Conservation (phyloP, 371 early-diverging fungal species). For the Apophysomyces ossiformis region DNA sequence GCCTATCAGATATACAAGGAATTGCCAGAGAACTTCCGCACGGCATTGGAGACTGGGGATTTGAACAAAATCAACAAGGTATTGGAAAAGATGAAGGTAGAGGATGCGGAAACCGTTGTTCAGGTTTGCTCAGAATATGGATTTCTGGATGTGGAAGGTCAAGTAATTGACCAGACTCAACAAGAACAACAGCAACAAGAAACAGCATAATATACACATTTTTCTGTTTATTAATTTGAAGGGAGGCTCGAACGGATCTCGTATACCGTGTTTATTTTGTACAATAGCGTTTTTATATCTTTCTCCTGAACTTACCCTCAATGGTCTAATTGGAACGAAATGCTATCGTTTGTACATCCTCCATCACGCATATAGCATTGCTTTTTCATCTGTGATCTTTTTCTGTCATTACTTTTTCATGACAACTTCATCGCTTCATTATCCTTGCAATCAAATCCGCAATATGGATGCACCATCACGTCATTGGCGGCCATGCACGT, state of each 20-base stretch:
- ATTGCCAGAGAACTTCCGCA: constrained; percentile 76
- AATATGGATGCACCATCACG: constrained; percentile 4
- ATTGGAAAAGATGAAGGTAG: constrained; percentile 66
- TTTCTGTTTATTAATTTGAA: constrained; percentile 1
- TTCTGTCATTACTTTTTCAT: background rate
- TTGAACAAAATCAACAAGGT: constrained; percentile 85
- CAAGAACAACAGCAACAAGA: background rate
- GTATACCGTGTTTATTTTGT: constrained; percentile 3
- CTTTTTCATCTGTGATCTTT: background rate
- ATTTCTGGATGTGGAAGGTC: constrained; percentile 70
- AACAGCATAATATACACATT: background rate
- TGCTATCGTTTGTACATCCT: background rate
- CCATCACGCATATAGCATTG: background rate
- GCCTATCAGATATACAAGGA: constrained; percentile 68
- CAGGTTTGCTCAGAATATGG: constrained; percentile 75
- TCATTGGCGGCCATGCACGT: constrained; percentile 8
- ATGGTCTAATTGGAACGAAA: constrained; percentile 7
- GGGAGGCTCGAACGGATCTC: background rate
- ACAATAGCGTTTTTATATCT: background rate
- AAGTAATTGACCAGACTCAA: constrained; percentile 53
- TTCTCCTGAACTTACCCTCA: constrained; percentile 10
- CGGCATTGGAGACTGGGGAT: constrained; percentile 76
- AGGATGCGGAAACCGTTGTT: constrained; percentile 77
- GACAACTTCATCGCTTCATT: background rate
- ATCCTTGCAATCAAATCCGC: background rate